Conservation (phyloP, 805 yeast species). For the Candida odintsovae region DNA sequence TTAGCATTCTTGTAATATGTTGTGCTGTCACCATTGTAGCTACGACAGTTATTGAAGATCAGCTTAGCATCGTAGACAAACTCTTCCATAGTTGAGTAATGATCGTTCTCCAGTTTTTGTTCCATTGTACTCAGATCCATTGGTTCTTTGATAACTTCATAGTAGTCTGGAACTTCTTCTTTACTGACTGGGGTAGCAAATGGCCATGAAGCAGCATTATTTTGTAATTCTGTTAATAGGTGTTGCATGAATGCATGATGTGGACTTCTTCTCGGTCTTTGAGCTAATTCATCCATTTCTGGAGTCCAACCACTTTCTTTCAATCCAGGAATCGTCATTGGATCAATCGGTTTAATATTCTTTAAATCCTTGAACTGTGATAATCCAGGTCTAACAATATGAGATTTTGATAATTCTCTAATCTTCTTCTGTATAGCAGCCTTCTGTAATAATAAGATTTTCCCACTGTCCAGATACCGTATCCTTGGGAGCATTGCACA, state of each 20-base stretch:
- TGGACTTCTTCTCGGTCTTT: constrained; percentile 89
- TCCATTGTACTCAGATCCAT: constrained; percentile 98
- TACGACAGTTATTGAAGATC: constrained; percentile 85
- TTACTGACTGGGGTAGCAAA: constrained; percentile 87
- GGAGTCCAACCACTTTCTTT: constrained; percentile 96
- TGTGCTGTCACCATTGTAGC: constrained; percentile 90
- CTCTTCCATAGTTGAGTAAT: constrained; percentile 85
- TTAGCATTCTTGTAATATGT: constrained; percentile 94
- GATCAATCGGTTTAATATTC: constrained; percentile 56
- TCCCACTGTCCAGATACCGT: constrained; percentile 83
- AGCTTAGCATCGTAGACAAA: constrained; percentile 84
- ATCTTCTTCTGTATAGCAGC: constrained; percentile 89
- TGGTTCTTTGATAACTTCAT: constrained; percentile 94
- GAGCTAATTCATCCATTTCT: constrained; percentile 95
- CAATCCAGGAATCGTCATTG: constrained; percentile 83
- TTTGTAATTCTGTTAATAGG: constrained; percentile 78
- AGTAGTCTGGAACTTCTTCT: constrained; percentile 94
- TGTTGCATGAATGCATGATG: constrained; percentile 93
- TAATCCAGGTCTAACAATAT: constrained; percentile 77
- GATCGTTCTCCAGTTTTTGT: constrained; percentile 83
- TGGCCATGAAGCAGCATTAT: constrained; percentile 98
- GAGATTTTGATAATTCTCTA: constrained; percentile 69
- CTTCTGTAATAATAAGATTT: constrained; percentile 78
- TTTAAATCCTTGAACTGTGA: constrained; percentile 52
- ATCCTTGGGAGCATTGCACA: constrained; percentile 88